Evolutionary conservation across 495 filamentous ascomycete species (phyloP).

Genomic region (Poronia punctata): DNA sequence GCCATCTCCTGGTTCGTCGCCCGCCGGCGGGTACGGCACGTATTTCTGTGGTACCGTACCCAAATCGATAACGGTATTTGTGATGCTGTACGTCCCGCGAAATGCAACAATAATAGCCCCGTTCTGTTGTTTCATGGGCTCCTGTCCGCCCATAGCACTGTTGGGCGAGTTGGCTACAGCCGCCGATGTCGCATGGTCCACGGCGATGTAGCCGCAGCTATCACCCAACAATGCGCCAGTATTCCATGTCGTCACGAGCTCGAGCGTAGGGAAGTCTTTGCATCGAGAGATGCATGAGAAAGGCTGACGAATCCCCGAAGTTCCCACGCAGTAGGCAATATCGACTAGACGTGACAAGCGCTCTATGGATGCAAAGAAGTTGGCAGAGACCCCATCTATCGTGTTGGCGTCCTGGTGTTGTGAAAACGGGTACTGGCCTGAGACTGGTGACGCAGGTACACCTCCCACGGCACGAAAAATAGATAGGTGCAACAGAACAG

Average conservation of each 20-base stretch:
- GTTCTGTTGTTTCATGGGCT: not conserved
- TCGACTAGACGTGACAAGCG: slow-evolving; percentile 84
- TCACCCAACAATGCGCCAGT: slow-evolving; percentile 82
- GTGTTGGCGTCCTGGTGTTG: slow-evolving; percentile 8
- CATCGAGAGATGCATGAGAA: slow-evolving; percentile 84
- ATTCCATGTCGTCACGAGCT: slow-evolving; percentile 79
- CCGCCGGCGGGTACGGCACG: slow-evolving; percentile 64
- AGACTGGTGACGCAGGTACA: slow-evolving; percentile 9
- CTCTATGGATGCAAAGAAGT: slow-evolving; percentile 75
- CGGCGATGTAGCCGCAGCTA: slow-evolving; percentile 87
- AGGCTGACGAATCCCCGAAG: slow-evolving; percentile 67
- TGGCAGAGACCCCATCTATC: slow-evolving; percentile 44
- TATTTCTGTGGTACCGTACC: slow-evolving; percentile 85
- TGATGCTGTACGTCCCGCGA: slow-evolving; percentile 86
- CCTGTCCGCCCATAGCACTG: not conserved
- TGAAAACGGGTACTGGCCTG: slow-evolving; percentile 13
- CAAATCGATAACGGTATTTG: slow-evolving; percentile 84
- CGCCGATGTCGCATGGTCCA: slow-evolving; percentile 57
- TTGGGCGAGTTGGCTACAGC: slow-evolving; percentile 31
- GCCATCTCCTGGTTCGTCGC: slow-evolving; percentile 29
- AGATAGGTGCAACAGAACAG: slow-evolving; percentile 2
- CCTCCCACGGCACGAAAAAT: not conserved
- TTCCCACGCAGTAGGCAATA: slow-evolving; percentile 88
- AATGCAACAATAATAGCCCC: slow-evolving; percentile 78
- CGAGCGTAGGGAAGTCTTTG: slow-evolving; percentile 67